Evolutionary conservation across 306 rosid genomes (phyloP), one percentile per base, ranked within the genome.

Genomic region (Quercus cerris): DNA sequence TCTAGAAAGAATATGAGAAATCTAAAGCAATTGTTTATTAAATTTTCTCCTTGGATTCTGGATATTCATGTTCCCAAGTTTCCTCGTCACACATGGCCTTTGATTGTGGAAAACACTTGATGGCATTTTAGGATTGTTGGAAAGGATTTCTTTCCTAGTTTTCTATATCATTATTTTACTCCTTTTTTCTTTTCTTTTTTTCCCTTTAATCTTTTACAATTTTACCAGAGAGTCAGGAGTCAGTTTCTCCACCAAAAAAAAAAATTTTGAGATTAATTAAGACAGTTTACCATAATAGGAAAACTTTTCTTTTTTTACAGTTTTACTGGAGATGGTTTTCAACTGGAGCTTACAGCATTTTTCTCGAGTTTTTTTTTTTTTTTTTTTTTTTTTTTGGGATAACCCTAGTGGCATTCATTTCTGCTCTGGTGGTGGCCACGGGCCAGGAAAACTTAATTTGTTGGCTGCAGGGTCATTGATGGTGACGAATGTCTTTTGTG

Each of bases 11-110:
- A 55, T 12, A 30, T 56, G 30, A 73, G 67, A 71, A 46, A 71
- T 22, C 75, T 80, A 76, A 55, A 71, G 73, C 75, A 73, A 56
- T 78, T 82, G 52, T 85, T 51, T 88, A 81, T 76, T 62, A 77
- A 77, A 78, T 75, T 82, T 38, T 84, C 44, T 81, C 97, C 91
- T 90, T 83, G 91, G 94, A 90, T 89, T 89, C 94, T 90, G 91
- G 92, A 86, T 89, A 85, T 86, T 90, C 92, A 90, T 90, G 94
- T 88, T 85, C 84, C 75, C 91, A 78, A 77, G 88, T 90, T 92
- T 92, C 94, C 94, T 86, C 91, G 85, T 89, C 88, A 83, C 97
- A 85, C 94, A 84, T 85, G 85, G 76, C 82, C 85, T 69, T 75
- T 71, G 75, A 71, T 83, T 69, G 75, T 71, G 75, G 71, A 80